phyloP scores from a whole-genome alignment of 73 alveolate species.

The Paramecium primaurelia region DNA sequence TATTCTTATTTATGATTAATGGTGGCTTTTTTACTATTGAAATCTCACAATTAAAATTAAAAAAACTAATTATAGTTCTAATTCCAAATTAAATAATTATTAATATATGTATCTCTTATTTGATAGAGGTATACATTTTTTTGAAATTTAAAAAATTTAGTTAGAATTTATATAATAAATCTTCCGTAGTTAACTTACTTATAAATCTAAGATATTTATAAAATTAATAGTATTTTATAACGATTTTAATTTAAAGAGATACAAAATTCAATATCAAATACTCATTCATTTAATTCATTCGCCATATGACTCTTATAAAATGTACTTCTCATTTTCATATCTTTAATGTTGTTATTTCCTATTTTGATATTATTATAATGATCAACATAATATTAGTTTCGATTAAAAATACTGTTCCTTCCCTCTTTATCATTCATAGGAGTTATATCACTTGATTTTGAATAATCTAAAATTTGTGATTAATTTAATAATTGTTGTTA shows the following conservation, averaged over 20 bases:
- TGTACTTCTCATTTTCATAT: neutral
- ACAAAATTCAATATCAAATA: neutral
- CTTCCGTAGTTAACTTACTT: no score
- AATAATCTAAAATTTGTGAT: neutral
- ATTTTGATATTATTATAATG: neutral
- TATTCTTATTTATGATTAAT: no score
- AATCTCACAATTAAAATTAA: no score
- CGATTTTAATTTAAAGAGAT: neutral
- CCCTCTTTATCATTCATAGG: neutral
- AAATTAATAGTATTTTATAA: neutral
- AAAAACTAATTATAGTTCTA: no score
- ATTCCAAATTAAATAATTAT: no score
- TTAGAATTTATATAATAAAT: no score
- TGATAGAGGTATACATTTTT: no score
- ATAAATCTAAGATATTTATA: neutral
- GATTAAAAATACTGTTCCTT: neutral
- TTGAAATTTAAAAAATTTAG: no score
- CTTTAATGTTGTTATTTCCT: neutral
- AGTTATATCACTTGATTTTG: neutral
- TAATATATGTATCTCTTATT: no score
- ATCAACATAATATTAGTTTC: constrained; percentile 4
- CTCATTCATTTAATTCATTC: neutral
- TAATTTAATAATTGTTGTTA: neutral
- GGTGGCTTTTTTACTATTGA: no score
- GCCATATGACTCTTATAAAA: neutral